These are phyloP conservation scores for Microdochium trichocladiopsis DNA, from an alignment of 2,329 filamentous ascomycete species.

Conservation along the genomic window DNA sequence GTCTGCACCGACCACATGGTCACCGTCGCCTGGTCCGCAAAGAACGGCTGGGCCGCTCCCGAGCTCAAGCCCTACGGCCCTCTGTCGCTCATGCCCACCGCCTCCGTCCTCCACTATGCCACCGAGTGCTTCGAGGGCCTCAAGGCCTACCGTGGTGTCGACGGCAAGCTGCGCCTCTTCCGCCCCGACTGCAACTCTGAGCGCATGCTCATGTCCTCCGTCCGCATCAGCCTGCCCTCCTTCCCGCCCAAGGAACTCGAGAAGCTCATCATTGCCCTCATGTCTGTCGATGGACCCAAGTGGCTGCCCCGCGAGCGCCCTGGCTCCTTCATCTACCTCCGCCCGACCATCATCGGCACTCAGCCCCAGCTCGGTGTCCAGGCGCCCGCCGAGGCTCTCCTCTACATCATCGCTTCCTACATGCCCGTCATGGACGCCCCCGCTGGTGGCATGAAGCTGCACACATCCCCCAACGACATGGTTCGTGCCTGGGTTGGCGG, in stretches of 20 bases:
- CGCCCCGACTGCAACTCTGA: constrained; percentile 55
- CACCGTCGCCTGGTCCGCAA: constrained; percentile 53
- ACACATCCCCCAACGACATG: constrained; percentile 74
- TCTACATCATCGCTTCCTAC: constrained; percentile 71
- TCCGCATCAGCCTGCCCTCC: constrained; percentile 56
- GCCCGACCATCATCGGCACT: constrained; percentile 81
- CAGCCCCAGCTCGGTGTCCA: constrained; percentile 75
- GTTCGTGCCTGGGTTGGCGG: constrained; percentile 90
- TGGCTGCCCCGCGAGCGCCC: constrained; percentile 69
- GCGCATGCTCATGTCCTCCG: constrained; percentile 40
- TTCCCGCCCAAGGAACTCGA: constrained; percentile 58
- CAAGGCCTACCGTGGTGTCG: constrained; percentile 66
- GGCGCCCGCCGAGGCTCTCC: constrained; percentile 71
- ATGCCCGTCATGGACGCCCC: constrained; percentile 50
- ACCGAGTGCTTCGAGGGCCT: constrained; percentile 70
- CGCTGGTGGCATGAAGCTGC: constrained; percentile 58
- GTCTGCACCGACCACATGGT: constrained; percentile 85
- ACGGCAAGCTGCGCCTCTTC: constrained; percentile 59
- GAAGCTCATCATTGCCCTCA: constrained; percentile 57
- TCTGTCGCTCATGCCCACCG: constrained; percentile 59
- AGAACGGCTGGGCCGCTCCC: constrained; percentile 57
- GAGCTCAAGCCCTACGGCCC: constrained; percentile 60
- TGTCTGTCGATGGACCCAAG: constrained; percentile 65
- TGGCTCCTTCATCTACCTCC: constrained; percentile 74
- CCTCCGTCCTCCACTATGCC: constrained; percentile 66